phyloP scores from a whole-genome alignment of 1,284 basidiomycete genomes.

The Naganishia liquefaciens region DNA sequence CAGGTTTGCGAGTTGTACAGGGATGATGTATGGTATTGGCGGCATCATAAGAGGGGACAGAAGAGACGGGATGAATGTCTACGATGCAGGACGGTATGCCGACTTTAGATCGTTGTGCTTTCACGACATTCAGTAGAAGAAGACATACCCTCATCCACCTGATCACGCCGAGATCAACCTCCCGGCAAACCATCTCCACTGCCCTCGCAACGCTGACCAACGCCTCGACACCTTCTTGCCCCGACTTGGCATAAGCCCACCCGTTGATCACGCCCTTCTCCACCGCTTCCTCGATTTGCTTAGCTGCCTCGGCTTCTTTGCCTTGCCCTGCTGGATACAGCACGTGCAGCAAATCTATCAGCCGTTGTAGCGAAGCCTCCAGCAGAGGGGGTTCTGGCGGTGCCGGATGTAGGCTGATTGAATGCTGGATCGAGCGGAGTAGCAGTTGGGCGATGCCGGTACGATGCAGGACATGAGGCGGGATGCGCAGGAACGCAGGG shows the following conservation, averaged over 20 bases:
- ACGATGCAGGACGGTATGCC: too few species aligned
- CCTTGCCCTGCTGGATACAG: constrained; percentile 30
- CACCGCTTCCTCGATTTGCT: constrained; percentile 44
- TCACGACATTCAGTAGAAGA: neutral
- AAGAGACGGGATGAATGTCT: constrained; percentile 49
- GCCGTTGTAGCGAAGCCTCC: constrained; percentile 27
- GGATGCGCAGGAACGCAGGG: constrained; percentile 18
- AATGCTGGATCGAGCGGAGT: constrained; percentile 46
- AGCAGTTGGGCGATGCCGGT: constrained; percentile 50
- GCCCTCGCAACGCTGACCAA: constrained; percentile 42
- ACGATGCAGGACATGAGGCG: constrained; percentile 38
- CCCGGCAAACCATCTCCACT: constrained; percentile 41
- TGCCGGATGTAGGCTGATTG: constrained; percentile 45
- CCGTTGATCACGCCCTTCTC: constrained; percentile 43
- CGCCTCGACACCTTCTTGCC: constrained; percentile 42
- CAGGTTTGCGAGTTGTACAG: constrained; percentile 46
- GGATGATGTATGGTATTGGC: constrained; percentile 40
- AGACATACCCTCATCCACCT: constrained; percentile 51
- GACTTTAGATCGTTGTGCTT: neutral
- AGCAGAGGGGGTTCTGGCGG: constrained; percentile 46
- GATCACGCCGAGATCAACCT: constrained; percentile 43
- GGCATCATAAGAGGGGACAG: constrained; percentile 47
- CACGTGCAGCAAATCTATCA: constrained; percentile 24
- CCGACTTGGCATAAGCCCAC: constrained; percentile 49
- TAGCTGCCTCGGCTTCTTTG: constrained; percentile 37